Conservation (phyloP, 768 basidiomycete genomes). For the Rhodosporidiobolus odoratus region DNA sequence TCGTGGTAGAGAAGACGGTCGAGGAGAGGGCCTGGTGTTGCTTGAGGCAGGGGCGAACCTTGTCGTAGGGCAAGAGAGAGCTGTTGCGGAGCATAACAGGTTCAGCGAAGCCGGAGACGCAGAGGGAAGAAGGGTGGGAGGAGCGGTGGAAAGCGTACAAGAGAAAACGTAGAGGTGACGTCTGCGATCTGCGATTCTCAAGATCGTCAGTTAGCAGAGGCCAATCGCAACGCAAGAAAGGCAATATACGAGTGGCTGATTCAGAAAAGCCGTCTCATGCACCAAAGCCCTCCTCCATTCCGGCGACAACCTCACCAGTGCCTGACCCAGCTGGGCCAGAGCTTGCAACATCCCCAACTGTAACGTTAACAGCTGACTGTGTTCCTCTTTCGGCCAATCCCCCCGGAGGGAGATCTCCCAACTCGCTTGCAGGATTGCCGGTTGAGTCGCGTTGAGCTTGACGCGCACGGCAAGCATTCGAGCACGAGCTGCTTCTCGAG, state of each 20-base stretch:
- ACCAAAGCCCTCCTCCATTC: slow-evolving; percentile 51
- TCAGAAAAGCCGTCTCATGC: slow-evolving; percentile 53
- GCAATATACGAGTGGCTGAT: slow-evolving; percentile 54
- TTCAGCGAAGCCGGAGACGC: rapidly evolving
- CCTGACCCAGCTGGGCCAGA: slow-evolving; percentile 44
- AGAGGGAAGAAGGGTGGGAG: neutral
- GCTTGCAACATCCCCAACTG: slow-evolving; percentile 51
- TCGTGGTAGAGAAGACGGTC: slow-evolving; percentile 54
- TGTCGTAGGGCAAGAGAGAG: slow-evolving; percentile 52
- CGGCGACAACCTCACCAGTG: slow-evolving; percentile 51
- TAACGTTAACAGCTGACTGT: slow-evolving; percentile 49
- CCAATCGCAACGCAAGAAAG: neutral
- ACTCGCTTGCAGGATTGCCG: slow-evolving; percentile 35
- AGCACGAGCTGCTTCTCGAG: slow-evolving; percentile 11
- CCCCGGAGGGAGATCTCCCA: slow-evolving; percentile 47
- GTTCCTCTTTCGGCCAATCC: slow-evolving; percentile 55
- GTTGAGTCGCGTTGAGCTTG: slow-evolving; percentile 35
- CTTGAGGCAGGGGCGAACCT: slow-evolving; percentile 52
- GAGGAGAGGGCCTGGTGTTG: slow-evolving; percentile 50
- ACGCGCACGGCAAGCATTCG: slow-evolving; percentile 21
- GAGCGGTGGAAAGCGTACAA: slow-evolving; percentile 36
- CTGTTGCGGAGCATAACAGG: neutral
- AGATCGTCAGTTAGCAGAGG: neutral
- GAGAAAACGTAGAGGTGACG: slow-evolving; percentile 51
- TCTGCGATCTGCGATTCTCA: slow-evolving; percentile 47